Conservation (phyloP, 805 yeast genomes). For the Starmerella bombi region DNA sequence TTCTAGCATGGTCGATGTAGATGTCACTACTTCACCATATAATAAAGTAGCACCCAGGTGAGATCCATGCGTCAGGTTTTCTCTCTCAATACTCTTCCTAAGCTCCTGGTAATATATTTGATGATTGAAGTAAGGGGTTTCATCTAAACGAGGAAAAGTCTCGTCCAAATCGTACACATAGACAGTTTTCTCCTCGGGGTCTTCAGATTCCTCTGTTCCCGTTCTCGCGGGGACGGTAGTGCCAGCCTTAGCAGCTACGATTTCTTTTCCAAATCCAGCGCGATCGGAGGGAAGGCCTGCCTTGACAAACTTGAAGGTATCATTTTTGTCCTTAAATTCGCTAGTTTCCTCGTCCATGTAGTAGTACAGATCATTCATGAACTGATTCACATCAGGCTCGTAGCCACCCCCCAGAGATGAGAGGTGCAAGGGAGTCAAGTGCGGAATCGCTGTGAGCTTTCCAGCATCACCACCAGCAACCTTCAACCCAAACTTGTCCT, state of each 20-base stretch:
- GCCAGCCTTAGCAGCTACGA: background rate
- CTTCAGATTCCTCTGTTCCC: background rate
- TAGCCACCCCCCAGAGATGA: constrained; percentile 2
- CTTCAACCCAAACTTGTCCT: constrained; percentile 44
- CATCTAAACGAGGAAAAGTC: constrained; percentile 34
- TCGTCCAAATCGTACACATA: constrained; percentile 33
- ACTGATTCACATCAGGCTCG: background rate
- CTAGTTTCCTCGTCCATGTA: constrained; percentile 28
- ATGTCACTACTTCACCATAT: constrained; percentile 82
- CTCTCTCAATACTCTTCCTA: constrained; percentile 21
- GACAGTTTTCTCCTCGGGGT: constrained; percentile 36
- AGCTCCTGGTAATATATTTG: constrained; percentile 39
- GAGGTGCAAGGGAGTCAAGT: constrained; percentile 45
- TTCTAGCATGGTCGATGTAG: constrained; percentile 71
- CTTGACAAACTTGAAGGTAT: constrained; percentile 35
- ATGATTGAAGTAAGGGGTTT: constrained; percentile 66
- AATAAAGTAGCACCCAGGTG: constrained; percentile 48
- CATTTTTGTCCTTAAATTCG: constrained; percentile 40
- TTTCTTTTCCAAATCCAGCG: background rate
- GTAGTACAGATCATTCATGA: constrained; percentile 23
- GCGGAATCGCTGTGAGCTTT: constrained; percentile 35
- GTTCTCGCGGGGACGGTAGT: background rate
- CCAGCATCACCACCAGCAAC: constrained; percentile 35
- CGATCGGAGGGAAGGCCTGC: background rate
- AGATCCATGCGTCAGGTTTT: background rate